Base-by-base conservation (phyloP, 163 green algal species). In the Chlorella variabilis region DNA sequence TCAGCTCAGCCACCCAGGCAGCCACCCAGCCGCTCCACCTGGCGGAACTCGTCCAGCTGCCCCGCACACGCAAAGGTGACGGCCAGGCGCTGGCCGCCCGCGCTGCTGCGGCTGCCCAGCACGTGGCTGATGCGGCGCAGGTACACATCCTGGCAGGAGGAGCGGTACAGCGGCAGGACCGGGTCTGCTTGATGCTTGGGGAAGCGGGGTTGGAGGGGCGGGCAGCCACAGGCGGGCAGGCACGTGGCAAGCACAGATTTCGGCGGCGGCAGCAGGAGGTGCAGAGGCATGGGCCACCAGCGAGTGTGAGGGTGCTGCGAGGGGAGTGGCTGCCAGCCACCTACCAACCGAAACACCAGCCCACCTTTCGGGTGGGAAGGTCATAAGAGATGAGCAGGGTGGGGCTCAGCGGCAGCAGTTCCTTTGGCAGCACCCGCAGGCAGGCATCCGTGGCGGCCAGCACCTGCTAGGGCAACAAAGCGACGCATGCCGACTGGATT, bases 301-400 rank as follows among this genome's bases (percentile, higher is more conserved):
- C 11, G 45, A 54, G 45, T 23, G 15, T 11, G 11, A 54, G 15
- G 45, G 45, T 54, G 45, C 45, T n/a, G n/a, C n/a, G 45, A 54
- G 45, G 45, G 45, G 45, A 54, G 11, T 11, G 45, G 45, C 45
- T 54, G 45, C 45, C 45, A 54, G 45, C 45, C 45, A 54, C 11
- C 11, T 15, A 54, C 15, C 45, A 54, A 54, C 11, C n/a, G n/a
- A n/a, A n/a, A n/a, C n/a, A n/a, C n/a, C n/a, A n/a, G n/a, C 49
- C 13, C 65, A 89, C 88, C 83, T 92, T 92, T 29, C 68, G 78
- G 3, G 63, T 51, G 23, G 89, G 87, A 25, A 92, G 80, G 42
- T 93, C 89, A 51, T 86, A 93, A 66, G 87, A 75, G 11, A 93
- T 67, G 6, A 93, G 83, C 70, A 93, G 78, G 3, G 86, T 71